These are phyloP conservation scores for Akebia trifoliata DNA, from an alignment of 164 flowering plant genomes.

Conservation along the genomic window DNA sequence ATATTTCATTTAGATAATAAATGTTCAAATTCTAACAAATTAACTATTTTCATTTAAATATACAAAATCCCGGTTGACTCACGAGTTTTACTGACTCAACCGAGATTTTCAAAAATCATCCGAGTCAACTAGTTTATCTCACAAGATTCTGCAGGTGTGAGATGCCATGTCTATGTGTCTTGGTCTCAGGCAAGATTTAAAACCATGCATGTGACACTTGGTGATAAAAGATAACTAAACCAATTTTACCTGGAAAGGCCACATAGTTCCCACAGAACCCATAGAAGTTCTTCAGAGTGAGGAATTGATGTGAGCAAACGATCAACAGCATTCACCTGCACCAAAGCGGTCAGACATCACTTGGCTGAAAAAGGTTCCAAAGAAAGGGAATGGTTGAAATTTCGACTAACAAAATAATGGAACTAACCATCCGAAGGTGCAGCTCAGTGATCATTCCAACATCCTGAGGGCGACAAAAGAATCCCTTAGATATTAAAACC, in stretches of 20 bases:
- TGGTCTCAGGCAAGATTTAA: too few species aligned
- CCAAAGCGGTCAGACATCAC: conserved; percentile 1
- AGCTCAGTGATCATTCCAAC: conserved; percentile 64
- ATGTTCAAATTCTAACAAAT: too few species aligned
- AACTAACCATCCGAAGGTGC: conserved; percentile 83
- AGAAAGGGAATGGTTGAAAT: not conserved
- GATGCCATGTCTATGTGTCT: too few species aligned
- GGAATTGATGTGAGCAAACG: conserved; percentile 56
- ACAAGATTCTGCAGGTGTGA: too few species aligned
- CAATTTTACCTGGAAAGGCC: conserved; percentile 71
- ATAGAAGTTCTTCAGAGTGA: conserved; percentile 72
- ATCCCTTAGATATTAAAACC: conserved; percentile 67
- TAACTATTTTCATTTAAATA: too few species aligned
- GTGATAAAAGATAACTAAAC: conserved; percentile 4
- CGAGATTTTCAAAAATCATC: too few species aligned
- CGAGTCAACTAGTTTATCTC: too few species aligned
- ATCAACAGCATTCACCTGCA: conserved; percentile 76
- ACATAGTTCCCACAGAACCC: conserved; percentile 93
- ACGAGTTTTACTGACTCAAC: too few species aligned
- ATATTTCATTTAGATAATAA: too few species aligned
- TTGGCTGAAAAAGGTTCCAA: not conserved
- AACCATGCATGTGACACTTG: too few species aligned
- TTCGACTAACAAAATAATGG: conserved; percentile 1
- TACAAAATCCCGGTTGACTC: too few species aligned
- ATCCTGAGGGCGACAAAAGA: conserved; percentile 62